A percentile compares a stretch with the other conserved stretches of the same genome.
Conservation (phyloP, 495 filamentous ascomycete species). For the Hypoxylon intermedium region DNA sequence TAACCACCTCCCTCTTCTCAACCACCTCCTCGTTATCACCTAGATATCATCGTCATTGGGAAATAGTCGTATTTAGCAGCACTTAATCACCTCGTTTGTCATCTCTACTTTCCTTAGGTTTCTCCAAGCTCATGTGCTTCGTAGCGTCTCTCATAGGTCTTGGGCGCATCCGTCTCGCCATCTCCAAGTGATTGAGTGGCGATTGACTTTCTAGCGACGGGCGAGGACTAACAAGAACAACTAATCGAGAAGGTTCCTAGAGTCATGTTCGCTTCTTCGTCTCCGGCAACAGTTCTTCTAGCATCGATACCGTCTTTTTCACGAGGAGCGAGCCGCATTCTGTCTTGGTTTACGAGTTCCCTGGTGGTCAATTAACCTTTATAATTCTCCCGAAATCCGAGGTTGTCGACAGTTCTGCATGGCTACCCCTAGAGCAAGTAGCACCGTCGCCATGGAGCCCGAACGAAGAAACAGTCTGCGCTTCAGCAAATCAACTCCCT, state of each 20-base stretch:
- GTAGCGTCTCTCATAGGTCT: not conserved
- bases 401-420: not conserved
- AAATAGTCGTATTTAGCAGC: slow-evolving; percentile 15
- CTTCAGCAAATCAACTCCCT: slow-evolving; percentile 31
- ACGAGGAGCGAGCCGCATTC: too few relatives aligned
- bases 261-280: not conserved
- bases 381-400: not conserved
- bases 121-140: not conserved
- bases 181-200: not conserved
- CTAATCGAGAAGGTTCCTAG: not conserved
- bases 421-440: not conserved
- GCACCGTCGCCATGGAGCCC: slow-evolving; percentile 10
- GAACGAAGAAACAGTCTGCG: slow-evolving; percentile 9
- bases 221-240: not conserved
- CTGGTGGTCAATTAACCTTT: not conserved
- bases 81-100: slow-evolving; percentile 5
- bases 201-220: not conserved
- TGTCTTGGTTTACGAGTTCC: too few relatives aligned
- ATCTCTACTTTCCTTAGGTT: slow-evolving; percentile 2
- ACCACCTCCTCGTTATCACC: slow-evolving; percentile 9
- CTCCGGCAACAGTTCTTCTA: too few relatives aligned
- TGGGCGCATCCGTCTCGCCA: not conserved
- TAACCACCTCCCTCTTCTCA: not conserved
- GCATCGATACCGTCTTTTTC: too few relatives aligned
- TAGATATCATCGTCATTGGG: slow-evolving; percentile 16